phyloP scores from a whole-genome alignment of 2,329 filamentous ascomycete species.

The Arthrinium puccinioides region DNA sequence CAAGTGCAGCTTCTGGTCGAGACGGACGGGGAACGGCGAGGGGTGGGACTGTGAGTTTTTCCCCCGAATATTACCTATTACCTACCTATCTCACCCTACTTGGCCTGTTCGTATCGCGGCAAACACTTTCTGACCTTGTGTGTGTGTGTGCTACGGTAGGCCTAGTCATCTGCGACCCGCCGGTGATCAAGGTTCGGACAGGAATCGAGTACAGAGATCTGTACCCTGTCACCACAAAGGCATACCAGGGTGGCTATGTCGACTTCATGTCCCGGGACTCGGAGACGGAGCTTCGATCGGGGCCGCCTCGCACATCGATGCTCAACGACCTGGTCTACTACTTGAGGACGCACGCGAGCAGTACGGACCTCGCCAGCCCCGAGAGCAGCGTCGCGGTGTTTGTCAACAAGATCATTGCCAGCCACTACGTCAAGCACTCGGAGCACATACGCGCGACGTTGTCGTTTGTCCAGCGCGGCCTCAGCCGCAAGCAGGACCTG shows the following conservation, averaged over 20 bases:
- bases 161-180: constrained; percentile 15
- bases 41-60: constrained; percentile 14
- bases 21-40: constrained; percentile 3
- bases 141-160: constrained; percentile 3
- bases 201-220: constrained; percentile 9
- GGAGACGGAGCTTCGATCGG: background rate
- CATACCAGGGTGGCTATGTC: constrained; percentile 17
- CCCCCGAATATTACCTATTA: background rate
- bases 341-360: constrained; percentile 10
- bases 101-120: background rate
- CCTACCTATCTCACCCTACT: background rate
- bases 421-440: constrained; percentile 15
- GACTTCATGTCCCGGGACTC: constrained; percentile 15
- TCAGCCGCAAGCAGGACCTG: constrained; percentile 17
- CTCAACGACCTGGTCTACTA: constrained; percentile 18
- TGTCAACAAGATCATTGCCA: constrained; percentile 15
- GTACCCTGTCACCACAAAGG: constrained; percentile 9
- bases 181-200: constrained; percentile 11
- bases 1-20: constrained; percentile 16
- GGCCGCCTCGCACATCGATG: constrained; percentile 12
- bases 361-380: constrained; percentile 5
- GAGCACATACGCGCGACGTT: constrained; percentile 14
- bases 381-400: constrained; percentile 11
- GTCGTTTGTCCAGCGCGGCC: constrained; percentile 13
- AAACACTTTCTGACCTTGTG: no score